Conservation (phyloP, 2,329 filamentous ascomycete genomes). For the Mycosphaerella sp. region DNA sequence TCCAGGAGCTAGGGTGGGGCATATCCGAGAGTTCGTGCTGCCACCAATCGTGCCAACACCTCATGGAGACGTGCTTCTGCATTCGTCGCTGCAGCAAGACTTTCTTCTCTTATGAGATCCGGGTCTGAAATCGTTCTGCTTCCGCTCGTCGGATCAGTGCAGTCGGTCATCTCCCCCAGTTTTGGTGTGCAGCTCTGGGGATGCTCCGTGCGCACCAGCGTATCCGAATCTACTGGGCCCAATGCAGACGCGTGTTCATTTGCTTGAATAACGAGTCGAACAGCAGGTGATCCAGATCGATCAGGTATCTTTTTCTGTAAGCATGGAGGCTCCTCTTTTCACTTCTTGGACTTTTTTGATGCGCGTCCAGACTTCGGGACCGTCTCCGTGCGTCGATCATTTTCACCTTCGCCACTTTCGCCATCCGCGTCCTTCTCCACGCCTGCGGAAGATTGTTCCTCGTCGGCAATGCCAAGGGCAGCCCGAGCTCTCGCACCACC, state of each 20-base stretch:
- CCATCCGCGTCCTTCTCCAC: constrained; percentile 6
- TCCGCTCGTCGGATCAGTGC: too few relatives aligned
- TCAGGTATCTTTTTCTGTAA: background rate
- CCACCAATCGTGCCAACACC: background rate
- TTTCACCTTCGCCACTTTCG: constrained; percentile 11
- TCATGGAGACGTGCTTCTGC: background rate
- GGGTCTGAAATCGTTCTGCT: background rate
- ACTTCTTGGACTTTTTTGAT: constrained; percentile 16
- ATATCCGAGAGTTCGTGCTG: background rate
- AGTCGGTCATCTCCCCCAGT: too few relatives aligned
- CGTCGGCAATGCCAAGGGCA: constrained; percentile 25
- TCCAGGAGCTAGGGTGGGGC: background rate
- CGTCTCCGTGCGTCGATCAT: constrained; percentile 1
- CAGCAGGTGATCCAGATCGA: too few relatives aligned
- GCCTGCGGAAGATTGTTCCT: constrained; percentile 6
- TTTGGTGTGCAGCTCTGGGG: too few relatives aligned
- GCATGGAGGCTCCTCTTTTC: background rate
- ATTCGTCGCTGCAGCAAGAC: background rate
- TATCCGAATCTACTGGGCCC: too few relatives aligned
- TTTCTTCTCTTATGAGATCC: background rate
- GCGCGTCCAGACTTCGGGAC: constrained; percentile 4
- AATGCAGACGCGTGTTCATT: too few relatives aligned
- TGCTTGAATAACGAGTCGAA: too few relatives aligned
- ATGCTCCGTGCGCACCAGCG: too few relatives aligned
- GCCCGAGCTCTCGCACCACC: constrained; percentile 34